phyloP scores from a whole-genome alignment of 805 yeast species.

The Barnettozyma populi region DNA sequence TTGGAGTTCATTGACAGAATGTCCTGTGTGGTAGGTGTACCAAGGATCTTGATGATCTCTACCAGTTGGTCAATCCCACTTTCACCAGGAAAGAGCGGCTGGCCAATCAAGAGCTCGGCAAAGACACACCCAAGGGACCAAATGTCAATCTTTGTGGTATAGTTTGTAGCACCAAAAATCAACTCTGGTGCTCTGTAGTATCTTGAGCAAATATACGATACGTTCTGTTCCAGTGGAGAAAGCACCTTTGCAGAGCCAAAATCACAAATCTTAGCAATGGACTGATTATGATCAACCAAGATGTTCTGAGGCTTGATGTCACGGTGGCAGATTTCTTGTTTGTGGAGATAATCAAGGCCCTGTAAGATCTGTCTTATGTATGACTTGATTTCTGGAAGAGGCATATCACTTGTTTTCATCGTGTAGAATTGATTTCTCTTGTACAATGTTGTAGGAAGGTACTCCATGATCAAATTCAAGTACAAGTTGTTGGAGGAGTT shows the following conservation, averaged over 20 bases:
- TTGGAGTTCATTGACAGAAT: conserved; percentile 93
- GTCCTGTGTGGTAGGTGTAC: conserved; percentile 91
- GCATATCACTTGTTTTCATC: conserved; percentile 72
- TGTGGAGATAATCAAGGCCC: conserved; percentile 74
- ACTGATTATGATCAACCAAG: conserved; percentile 78
- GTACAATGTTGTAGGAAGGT: conserved; percentile 92
- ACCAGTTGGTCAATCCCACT: conserved; percentile 96
- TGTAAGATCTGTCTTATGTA: conserved; percentile 76
- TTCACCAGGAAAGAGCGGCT: conserved; percentile 97
- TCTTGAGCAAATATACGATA: conserved; percentile 92
- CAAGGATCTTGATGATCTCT: conserved; percentile 91
- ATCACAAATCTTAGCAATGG: conserved; percentile 88
- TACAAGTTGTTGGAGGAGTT: conserved; percentile 57
- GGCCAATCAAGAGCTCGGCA: conserved; percentile 94
- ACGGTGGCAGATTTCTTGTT: conserved; percentile 81
- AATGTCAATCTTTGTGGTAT: conserved; percentile 92
- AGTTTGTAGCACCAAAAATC: conserved; percentile 94
- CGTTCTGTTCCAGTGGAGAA: conserved; percentile 89
- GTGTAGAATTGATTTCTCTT: conserved; percentile 85
- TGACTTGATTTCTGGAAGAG: conserved; percentile 79
- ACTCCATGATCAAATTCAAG: conserved; percentile 84
- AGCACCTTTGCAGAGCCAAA: conserved; percentile 93
- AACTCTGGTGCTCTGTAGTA: conserved; percentile 97
- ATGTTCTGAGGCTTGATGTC: conserved; percentile 90
- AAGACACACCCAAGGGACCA: conserved; percentile 99